phyloP scores from a whole-genome alignment of 345 rosid genomes.

The Odontarrhena argentea region DNA sequence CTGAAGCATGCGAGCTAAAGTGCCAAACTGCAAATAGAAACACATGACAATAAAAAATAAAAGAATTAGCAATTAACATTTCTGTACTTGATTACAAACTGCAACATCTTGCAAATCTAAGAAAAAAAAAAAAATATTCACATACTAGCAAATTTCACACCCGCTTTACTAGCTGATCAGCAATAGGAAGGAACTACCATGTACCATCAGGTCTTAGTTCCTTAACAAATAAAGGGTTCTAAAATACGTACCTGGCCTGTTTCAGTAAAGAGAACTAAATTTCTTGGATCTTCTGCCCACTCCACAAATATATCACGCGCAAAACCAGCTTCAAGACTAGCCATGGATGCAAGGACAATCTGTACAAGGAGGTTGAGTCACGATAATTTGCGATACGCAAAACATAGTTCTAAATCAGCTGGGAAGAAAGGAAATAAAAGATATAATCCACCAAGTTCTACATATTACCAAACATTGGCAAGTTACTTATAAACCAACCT shows the following conservation, averaged over 20 bases:
- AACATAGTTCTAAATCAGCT: slow-evolving; percentile 13
- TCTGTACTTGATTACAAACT: slow-evolving; percentile 9
- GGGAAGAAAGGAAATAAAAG: neutral
- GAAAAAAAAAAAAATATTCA: neutral
- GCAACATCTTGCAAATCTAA: slow-evolving; percentile 1
- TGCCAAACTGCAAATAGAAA: slow-evolving; percentile 68
- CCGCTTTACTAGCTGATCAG: slow-evolving; percentile 2
- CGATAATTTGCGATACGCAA: slow-evolving; percentile 7
- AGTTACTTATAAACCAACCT: slow-evolving; percentile 54
- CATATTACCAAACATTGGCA: slow-evolving; percentile 7
- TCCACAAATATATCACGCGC: slow-evolving; percentile 95
- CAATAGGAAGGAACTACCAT: slow-evolving; percentile 10
- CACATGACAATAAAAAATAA: slow-evolving; percentile 19
- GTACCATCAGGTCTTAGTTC: slow-evolving; percentile 7
- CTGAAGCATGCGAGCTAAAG: slow-evolving; percentile 97
- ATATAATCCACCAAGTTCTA: slow-evolving; percentile 15
- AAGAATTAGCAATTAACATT: slow-evolving; percentile 1
- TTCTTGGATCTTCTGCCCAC: slow-evolving; percentile 87
- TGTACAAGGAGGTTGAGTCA: slow-evolving; percentile 41
- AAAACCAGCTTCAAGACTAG: slow-evolving; percentile 94
- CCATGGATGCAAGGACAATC: slow-evolving; percentile 98
- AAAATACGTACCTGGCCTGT: slow-evolving; percentile 78
- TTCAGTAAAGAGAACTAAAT: slow-evolving; percentile 90
- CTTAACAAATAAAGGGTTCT: neutral
- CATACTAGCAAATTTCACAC: neutral